Evolutionary conservation across 352 stramenopile genomes (phyloP).

Genomic region (Thalassiosira hispida): DNA sequence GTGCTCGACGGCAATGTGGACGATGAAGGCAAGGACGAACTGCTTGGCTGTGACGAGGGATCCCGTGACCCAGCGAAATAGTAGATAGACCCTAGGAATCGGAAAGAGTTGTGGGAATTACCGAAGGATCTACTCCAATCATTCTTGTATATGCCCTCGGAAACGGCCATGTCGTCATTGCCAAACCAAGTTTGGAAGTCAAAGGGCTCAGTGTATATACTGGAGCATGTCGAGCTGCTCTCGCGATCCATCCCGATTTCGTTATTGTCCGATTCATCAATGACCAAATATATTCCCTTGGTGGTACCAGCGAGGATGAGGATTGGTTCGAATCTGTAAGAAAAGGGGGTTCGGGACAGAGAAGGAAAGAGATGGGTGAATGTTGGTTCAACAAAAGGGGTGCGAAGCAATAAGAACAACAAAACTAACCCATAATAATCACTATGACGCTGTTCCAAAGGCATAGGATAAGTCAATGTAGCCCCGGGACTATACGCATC

Average conservation of each 20-base stretch:
- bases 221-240: conserved; percentile 2
- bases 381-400: no score
- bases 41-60: not conserved
- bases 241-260: conserved; percentile 37
- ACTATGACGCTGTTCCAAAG: conserved; percentile 13
- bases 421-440: conserved; percentile 34
- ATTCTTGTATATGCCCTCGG: conserved; percentile 13
- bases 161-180: conserved; percentile 26
- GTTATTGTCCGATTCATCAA: conserved; percentile 26
- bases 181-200: conserved; percentile 29
- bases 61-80: not conserved
- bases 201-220: not conserved
- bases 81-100: conserved; percentile 10
- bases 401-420: not conserved
- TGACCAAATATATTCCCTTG: conserved; percentile 29
- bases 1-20: not conserved
- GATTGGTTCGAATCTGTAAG: conserved; percentile 37
- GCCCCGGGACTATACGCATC: conserved; percentile 21
- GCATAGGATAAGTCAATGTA: conserved; percentile 18
- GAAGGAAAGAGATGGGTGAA: not conserved
- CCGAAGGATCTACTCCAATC: not conserved
- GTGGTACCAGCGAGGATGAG: conserved; percentile 20
- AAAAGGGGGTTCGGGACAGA: not conserved
- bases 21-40: not conserved
- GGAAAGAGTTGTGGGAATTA: not conserved